Evolutionary conservation across 2,329 filamentous ascomycete genomes (phyloP).

Genomic region (Lachnellula occidentalis): DNA sequence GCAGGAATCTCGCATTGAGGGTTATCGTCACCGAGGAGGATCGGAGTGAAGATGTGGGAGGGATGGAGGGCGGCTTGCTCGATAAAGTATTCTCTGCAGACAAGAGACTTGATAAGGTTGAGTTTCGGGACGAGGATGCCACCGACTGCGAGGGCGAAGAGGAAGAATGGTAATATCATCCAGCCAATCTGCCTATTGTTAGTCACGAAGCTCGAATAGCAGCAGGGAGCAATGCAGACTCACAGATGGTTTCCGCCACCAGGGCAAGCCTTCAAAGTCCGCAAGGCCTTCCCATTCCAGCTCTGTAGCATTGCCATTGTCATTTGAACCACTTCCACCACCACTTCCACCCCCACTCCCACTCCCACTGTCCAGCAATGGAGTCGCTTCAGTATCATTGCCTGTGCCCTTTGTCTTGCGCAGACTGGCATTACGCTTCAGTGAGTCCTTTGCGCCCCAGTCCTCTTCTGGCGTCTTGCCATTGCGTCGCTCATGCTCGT

Average conservation of each 20-base stretch:
- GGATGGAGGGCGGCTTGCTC: slow-evolving; percentile 58
- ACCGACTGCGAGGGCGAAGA: slow-evolving; percentile 83
- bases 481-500: slow-evolving; percentile 4
- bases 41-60: slow-evolving; percentile 53
- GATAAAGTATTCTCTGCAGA: slow-evolving; percentile 78
- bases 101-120: slow-evolving; percentile 76
- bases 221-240: slow-evolving; percentile 22
- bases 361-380: slow-evolving; percentile 23
- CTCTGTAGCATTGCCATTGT: slow-evolving; percentile 7
- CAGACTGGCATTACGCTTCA: slow-evolving; percentile 17
- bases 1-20: slow-evolving; percentile 74
- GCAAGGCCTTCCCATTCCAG: slow-evolving; percentile 43
- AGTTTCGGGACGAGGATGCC: slow-evolving; percentile 80
- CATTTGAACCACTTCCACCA: background rate
- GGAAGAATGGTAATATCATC: slow-evolving; percentile 72
- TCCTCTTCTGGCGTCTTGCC: background rate
- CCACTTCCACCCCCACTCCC: background rate
- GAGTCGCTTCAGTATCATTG: slow-evolving; percentile 12
- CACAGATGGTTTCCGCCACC: slow-evolving; percentile 60
- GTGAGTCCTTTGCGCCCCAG: slow-evolving; percentile 25
- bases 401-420: slow-evolving; percentile 2
- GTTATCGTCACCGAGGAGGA: slow-evolving; percentile 65
- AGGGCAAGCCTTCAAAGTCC: slow-evolving; percentile 57
- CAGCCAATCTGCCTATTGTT: slow-evolving; percentile 63
- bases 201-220: background rate